Percentiles rank a stretch among this genome's conserved stretches.
Evolutionary conservation across 1,284 basidiomycete species (phyloP).

Genomic region (Ganoderma resinaceum): DNA sequence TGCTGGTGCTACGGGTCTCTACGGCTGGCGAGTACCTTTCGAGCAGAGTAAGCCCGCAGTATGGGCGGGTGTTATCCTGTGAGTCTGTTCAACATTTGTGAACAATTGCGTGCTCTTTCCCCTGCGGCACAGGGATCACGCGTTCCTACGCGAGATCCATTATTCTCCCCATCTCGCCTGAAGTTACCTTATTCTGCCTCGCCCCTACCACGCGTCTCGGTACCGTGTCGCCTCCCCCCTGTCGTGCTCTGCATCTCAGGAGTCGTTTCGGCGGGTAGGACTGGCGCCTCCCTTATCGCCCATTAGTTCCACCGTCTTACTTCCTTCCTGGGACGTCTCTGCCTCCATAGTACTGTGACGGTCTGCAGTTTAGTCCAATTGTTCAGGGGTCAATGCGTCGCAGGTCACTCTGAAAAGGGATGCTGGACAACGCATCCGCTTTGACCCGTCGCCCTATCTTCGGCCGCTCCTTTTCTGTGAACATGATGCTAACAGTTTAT

Average conservation of each 20-base stretch:
- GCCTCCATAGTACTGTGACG: not conserved
- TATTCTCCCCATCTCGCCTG: not conserved
- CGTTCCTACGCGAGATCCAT: not conserved
- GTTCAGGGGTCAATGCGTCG: not conserved
- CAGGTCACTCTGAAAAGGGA: not conserved
- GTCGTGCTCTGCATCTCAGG: not conserved
- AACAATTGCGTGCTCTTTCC: not conserved
- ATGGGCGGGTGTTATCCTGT: slow-evolving; percentile 80
- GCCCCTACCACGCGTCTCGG: not conserved
- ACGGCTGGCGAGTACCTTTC: slow-evolving; percentile 87
- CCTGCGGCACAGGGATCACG: not conserved
- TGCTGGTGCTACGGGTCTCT: slow-evolving; percentile 80
- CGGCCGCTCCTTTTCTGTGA: not conserved
- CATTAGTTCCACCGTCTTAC: not conserved
- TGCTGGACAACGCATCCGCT: not conserved
- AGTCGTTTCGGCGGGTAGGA: slow-evolving; percentile 54
- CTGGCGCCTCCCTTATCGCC: slow-evolving; percentile 62
- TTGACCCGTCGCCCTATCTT: not conserved
- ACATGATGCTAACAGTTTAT: slow-evolving; percentile 2
- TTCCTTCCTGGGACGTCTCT: not conserved
- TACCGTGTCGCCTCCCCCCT: not conserved
- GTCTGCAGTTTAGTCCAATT: not conserved
- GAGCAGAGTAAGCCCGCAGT: slow-evolving; percentile 84
- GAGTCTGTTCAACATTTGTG: slow-evolving; percentile 41
- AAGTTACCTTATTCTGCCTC: not conserved